Evolutionary conservation across 2,329 filamentous ascomycete genomes (phyloP).

Genomic region (Beauveria caledonica): DNA sequence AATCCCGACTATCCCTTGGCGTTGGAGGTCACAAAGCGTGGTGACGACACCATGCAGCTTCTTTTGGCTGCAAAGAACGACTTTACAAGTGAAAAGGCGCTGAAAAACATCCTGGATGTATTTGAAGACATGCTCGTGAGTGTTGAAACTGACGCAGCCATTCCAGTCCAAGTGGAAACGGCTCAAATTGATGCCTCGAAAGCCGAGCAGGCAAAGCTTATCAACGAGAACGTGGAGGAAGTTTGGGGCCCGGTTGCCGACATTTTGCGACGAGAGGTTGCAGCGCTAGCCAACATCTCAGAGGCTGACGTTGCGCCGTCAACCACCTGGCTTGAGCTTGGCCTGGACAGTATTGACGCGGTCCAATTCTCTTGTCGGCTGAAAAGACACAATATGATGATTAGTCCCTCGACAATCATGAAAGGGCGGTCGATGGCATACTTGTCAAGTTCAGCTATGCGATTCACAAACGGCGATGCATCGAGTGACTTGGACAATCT

Average conservation of each 20-base stretch:
- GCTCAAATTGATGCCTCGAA: constrained; percentile 11
- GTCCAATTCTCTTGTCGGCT: constrained; percentile 75
- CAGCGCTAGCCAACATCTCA: constrained; percentile 48
- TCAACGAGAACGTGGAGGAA: constrained; percentile 29
- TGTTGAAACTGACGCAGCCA: not conserved
- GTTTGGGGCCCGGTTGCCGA: constrained; percentile 49
- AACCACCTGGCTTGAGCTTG: constrained; percentile 69
- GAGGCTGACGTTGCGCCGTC: constrained; percentile 43
- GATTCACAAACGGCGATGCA: constrained; percentile 9
- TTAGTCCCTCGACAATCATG: constrained; percentile 73
- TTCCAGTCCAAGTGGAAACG: not conserved
- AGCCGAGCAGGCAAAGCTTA: not conserved
- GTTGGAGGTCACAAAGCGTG: constrained; percentile 57
- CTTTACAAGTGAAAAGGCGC: constrained; percentile 22
- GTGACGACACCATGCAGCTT: constrained; percentile 40
- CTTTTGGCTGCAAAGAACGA: constrained; percentile 50
- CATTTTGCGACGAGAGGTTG: constrained; percentile 53
- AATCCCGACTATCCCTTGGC: constrained; percentile 67
- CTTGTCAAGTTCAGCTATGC: not conserved
- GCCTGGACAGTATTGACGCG: constrained; percentile 85
- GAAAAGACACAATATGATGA: constrained; percentile 46
- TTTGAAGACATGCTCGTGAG: constrained; percentile 23
- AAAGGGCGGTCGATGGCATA: constrained; percentile 63
- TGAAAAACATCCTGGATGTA: constrained; percentile 31
- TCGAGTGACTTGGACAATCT: not conserved